Evolutionary conservation across 352 stramenopile species (phyloP).

Genomic region (Pythium guiyangense): DNA sequence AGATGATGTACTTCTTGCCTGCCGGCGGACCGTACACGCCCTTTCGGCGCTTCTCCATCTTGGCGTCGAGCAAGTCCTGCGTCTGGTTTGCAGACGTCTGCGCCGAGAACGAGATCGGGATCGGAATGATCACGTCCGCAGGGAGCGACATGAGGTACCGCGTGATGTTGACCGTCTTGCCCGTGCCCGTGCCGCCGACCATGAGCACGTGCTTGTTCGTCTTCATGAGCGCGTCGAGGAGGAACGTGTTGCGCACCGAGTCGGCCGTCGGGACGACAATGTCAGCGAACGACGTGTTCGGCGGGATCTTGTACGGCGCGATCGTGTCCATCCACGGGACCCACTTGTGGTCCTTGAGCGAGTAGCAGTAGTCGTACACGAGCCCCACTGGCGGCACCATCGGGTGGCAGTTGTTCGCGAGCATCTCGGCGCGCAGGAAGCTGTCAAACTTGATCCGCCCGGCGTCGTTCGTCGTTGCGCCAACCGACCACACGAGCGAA

Average conservation of each 20-base stretch:
- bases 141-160: conserved; percentile 84
- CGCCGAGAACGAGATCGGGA: conserved; percentile 90
- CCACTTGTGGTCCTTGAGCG: conserved; percentile 88
- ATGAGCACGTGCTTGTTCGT: conserved; percentile 92
- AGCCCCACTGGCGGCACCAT: conserved; percentile 53
- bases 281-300: conserved; percentile 80
- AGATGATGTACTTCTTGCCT: conserved; percentile 93
- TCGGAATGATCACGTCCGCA: conserved; percentile 85
- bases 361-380: conserved; percentile 92
- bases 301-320: conserved; percentile 65
- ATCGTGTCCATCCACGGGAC: conserved; percentile 93
- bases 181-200: conserved; percentile 91
- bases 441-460: conserved; percentile 86
- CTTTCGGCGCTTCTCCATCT: conserved; percentile 92
- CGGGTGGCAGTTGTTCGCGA: conserved; percentile 51
- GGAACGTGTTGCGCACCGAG: conserved; percentile 91
- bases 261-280: conserved; percentile 93
- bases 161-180: conserved; percentile 94
- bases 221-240: conserved; percentile 84
- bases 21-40: conserved; percentile 89
- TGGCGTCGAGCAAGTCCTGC: conserved; percentile 88
- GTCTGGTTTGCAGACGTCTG: conserved; percentile 92
- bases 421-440: conserved; percentile 85
- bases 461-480: conserved; percentile 86
- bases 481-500: conserved; percentile 90